Percentiles rank a stretch among this genome's conserved stretches.
These are phyloP conservation scores for Tillandsia fasciculata DNA, from an alignment of 176 grass and related monocot species.

Conservation along the genomic window DNA sequence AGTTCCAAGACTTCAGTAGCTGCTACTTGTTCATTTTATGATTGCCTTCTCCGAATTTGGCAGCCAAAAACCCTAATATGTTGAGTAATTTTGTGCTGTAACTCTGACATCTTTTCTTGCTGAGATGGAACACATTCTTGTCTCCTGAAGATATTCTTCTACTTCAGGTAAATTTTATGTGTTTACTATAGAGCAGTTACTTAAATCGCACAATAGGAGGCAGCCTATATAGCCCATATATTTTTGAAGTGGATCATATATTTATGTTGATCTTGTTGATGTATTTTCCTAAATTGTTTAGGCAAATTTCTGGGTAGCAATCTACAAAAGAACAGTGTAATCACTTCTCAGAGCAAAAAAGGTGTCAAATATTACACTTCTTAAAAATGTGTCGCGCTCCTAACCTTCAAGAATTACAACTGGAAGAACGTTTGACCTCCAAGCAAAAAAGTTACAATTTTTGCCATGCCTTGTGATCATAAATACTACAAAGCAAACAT, in stretches of 20 bases:
- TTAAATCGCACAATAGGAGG: background rate
- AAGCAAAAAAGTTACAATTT: too few relatives aligned
- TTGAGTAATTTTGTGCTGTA: background rate
- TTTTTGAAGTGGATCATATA: background rate
- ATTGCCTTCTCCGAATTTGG: constrained; percentile 68
- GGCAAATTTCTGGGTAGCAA: too few relatives aligned
- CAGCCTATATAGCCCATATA: background rate
- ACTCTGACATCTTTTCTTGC: background rate
- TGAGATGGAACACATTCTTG: background rate
- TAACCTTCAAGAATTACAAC: too few relatives aligned
- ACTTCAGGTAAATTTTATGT: background rate
- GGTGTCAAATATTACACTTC: too few relatives aligned
- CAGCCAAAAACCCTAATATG: constrained; percentile 33
- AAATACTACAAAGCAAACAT: too few relatives aligned
- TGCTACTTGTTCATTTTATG: constrained; percentile 89
- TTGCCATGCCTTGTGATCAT: too few relatives aligned
- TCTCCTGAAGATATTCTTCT: background rate
- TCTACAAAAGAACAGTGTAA: too few relatives aligned
- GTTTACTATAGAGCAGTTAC: background rate
- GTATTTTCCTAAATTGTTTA: background rate
- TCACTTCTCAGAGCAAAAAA: background rate
- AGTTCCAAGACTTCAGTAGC: constrained; percentile 34
- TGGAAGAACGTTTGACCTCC: too few relatives aligned
- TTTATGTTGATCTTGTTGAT: background rate
- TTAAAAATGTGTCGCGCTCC: too few relatives aligned